phyloP scores from a whole-genome alignment of 2,329 filamentous ascomycete genomes.

The Neodidymelliopsis sp. region DNA sequence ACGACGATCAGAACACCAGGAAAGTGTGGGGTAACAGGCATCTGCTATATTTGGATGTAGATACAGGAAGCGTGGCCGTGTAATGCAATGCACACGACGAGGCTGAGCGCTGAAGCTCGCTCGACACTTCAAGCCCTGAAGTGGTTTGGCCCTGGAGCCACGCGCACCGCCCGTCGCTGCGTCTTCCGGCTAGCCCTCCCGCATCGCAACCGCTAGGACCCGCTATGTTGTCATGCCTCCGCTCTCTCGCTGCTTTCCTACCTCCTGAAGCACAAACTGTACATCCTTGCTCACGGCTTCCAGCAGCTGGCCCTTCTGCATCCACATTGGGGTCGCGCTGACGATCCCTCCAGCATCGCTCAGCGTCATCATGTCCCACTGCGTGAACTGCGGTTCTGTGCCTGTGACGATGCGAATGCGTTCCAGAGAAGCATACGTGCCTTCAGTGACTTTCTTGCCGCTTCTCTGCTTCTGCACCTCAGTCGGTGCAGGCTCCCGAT shows the following conservation, averaged over 20 bases:
- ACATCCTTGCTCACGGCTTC: conserved; percentile 45
- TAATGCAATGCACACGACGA: conserved; percentile 26
- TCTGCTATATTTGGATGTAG: conserved; percentile 27
- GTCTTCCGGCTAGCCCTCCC: conserved; percentile 5
- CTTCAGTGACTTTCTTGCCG: conserved; percentile 62
- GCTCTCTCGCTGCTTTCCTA: conserved; percentile 15
- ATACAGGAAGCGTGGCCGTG: conserved; percentile 27
- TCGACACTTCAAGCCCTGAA: conserved; percentile 15
- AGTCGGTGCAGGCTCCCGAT: conserved; percentile 11
- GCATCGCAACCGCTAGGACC: neutral
- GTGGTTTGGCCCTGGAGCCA: conserved; percentile 15
- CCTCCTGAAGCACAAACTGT: conserved; percentile 50
- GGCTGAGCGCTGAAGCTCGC: conserved; percentile 40
- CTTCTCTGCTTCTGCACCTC: conserved; percentile 40
- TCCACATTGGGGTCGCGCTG: conserved; percentile 65
- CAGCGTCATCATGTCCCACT: conserved; percentile 82
- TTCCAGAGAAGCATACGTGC: conserved; percentile 71
- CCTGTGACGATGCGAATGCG: conserved; percentile 17
- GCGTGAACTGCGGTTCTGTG: conserved; percentile 37
- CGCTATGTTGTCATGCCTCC: neutral
- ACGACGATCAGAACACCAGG: conserved; percentile 14
- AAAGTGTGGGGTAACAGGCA: conserved; percentile 12
- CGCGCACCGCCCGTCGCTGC: conserved; percentile 4
- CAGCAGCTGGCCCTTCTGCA: conserved; percentile 61
- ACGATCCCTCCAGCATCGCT: conserved; percentile 70